phyloP scores from a whole-genome alignment of 78 protist genomes.

The Planoprotostelium fungivorum region DNA sequence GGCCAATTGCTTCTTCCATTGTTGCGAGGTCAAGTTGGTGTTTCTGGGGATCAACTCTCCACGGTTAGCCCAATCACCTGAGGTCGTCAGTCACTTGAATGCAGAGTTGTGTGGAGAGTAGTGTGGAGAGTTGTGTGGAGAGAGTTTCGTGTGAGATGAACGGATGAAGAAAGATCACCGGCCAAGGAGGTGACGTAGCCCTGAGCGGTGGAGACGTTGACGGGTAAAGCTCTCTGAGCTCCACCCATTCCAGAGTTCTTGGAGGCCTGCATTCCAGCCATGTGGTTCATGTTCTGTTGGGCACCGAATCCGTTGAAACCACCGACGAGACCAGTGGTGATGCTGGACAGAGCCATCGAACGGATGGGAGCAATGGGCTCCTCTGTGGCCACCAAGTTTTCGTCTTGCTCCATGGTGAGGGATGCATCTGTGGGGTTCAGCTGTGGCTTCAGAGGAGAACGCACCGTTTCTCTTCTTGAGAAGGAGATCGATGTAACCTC shows the following conservation, averaged over 20 bases:
- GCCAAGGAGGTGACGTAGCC: not conserved
- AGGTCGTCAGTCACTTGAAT: not conserved
- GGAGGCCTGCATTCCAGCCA: not conserved
- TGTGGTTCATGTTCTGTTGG: not conserved
- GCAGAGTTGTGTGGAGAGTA: no score
- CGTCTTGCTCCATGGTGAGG: constrained; percentile 47
- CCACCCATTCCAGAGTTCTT: not conserved
- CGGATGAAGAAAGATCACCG: not conserved
- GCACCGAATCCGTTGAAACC: not conserved
- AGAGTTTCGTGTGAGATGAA: no score
- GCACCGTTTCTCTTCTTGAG: constrained; percentile 65
- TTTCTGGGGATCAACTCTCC: constrained; percentile 7
- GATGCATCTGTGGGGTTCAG: constrained; percentile 8
- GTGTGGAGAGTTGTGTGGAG: no score
- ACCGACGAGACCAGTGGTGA: not conserved
- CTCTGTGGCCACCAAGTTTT: constrained; percentile 45
- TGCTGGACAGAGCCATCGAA: not conserved
- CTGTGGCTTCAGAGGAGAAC: not conserved
- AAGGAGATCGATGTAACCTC: constrained; percentile 82
- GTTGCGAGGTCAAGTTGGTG: constrained; percentile 36
- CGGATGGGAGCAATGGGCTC: constrained; percentile 52
- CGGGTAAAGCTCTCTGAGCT: not conserved
- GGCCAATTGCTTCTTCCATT: constrained; percentile 67
- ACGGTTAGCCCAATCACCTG: not conserved
- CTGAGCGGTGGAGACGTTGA: not conserved